Evolutionary conservation across 768 basidiomycete species (phyloP).

Genomic region (Kwoniella heveanensis): DNA sequence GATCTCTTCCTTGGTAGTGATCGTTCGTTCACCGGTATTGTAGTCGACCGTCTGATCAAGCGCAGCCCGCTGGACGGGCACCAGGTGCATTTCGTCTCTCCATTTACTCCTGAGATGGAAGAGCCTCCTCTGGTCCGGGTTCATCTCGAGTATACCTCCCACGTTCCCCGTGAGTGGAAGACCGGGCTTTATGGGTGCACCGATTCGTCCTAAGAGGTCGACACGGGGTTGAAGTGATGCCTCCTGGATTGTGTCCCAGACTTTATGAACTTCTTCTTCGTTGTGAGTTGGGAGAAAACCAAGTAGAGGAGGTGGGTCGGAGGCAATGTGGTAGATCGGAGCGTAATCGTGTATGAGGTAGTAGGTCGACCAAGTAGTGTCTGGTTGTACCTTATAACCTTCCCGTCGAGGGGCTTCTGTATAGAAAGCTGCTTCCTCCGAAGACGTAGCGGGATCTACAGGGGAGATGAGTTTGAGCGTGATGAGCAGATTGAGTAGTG

Average conservation of each 20-base stretch:
- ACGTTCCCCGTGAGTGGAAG: slow-evolving; percentile 13
- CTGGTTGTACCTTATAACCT: slow-evolving; percentile 25
- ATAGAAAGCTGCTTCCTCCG: slow-evolving; percentile 59
- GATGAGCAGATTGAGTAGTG: slow-evolving; percentile 66
- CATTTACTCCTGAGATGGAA: slow-evolving; percentile 20
- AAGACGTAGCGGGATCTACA: slow-evolving; percentile 59
- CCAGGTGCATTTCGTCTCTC: slow-evolving; percentile 22
- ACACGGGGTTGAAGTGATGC: slow-evolving; percentile 23
- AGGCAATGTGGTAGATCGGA: slow-evolving; percentile 66
- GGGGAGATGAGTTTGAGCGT: slow-evolving; percentile 67
- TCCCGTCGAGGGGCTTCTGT: slow-evolving; percentile 40
- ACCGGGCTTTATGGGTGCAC: slow-evolving; percentile 7
- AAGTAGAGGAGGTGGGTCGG: slow-evolving; percentile 63
- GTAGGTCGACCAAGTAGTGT: slow-evolving; percentile 42
- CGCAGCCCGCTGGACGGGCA: slow-evolving; percentile 29
- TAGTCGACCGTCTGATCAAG: slow-evolving; percentile 27
- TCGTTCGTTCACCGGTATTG: slow-evolving; percentile 12
- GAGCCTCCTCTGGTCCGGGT: slow-evolving; percentile 10
- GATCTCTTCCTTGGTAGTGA: slow-evolving; percentile 27
- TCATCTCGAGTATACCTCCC: slow-evolving; percentile 6
- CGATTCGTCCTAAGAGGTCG: slow-evolving; percentile 8
- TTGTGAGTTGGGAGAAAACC: slow-evolving; percentile 60
- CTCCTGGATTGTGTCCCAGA: slow-evolving; percentile 26
- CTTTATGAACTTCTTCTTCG: slow-evolving; percentile 23
- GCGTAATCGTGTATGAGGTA: slow-evolving; percentile 66